Base-by-base conservation (phyloP, 305 asterid species). In the Solanum hybrid region DNA sequence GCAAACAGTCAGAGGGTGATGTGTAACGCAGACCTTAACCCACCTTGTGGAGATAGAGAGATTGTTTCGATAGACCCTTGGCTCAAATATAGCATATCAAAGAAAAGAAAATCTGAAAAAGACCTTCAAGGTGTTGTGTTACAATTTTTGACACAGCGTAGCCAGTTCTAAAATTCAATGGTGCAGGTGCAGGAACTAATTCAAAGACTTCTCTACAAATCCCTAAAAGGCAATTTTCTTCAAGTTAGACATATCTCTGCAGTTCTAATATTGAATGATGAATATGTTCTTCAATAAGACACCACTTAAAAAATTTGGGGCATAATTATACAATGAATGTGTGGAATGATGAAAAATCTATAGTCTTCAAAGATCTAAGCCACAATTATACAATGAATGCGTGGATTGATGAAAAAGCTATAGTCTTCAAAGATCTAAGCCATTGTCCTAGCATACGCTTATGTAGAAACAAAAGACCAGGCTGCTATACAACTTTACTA, bases 131-230 rank as follows among this genome's bases (percentile, higher is more conserved):
- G 35, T 80, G 86, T 13, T 80, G 56, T 40, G 32, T 38, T 80
- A 80, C 69, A n/a, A 60, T 26, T 80, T 26, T 24, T 80, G 36
- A 79, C 86, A 79, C 64, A 37, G n/a, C 27, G 45, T 38, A 24
- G 69, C 35, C 86, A 24, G 35, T 40, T 80, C 31, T 38, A 80
- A 37, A 80, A 40, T 38, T 80, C 36, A 80, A 80, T 80, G 69
- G 86, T 80, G 66, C 86, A 80, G 86, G 86, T 38, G 86, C 66
- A 80, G 69, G 86, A 80, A 38, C 36, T 80, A 80, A 80, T 40
- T 38, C 86, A 80, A 80, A 80, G 69, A 40, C 66, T 40, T 38
- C 66, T 79, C 69, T 38, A 7, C 69, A 80, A 80, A 80, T 80
- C 36, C 42, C 5, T 80, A 3, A 0, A 24, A 40, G 86, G 86